Evolutionary conservation across 1,139 yeast genomes (phyloP).

Genomic region (Candida sp.): DNA sequence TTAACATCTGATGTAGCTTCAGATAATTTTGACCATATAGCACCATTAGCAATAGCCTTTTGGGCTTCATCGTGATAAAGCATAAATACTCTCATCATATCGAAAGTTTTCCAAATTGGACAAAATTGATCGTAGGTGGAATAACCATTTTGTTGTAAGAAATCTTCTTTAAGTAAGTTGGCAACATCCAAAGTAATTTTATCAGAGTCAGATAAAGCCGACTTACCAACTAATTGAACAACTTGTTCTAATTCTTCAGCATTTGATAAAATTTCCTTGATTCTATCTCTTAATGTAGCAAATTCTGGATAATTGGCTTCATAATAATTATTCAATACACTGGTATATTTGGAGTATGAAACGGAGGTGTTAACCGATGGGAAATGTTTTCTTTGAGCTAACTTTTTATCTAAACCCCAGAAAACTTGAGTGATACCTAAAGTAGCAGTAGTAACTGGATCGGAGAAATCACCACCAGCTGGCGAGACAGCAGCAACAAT

Average conservation of each 20-base stretch:
- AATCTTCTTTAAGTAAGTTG: conserved; percentile 89
- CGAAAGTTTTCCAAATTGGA: conserved; percentile 98
- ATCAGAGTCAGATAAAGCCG: conserved; percentile 94
- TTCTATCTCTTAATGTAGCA: conserved; percentile 84
- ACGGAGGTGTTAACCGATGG: conserved; percentile 96
- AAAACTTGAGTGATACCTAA: conserved; percentile 99
- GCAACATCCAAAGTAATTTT: conserved; percentile 96
- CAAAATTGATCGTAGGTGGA: conserved; percentile 98
- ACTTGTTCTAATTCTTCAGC: conserved; percentile 99
- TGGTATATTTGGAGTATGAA: conserved; percentile 95
- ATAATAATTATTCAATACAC: conserved; percentile 80
- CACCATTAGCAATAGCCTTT: conserved; percentile 92
- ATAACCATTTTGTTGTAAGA: conserved; percentile 98
- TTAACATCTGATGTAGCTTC: conserved; percentile 88
- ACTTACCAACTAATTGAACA: conserved; percentile 98
- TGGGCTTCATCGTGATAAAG: conserved; percentile 96
- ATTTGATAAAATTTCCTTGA: conserved; percentile 89
- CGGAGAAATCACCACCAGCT: conserved; percentile 99
- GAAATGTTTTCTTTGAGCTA: conserved; percentile 99
- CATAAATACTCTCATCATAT: conserved; percentile 95
- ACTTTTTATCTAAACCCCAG: conserved; percentile 99
- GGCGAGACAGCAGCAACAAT: conserved; percentile 99
- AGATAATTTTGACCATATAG: conserved; percentile 87
- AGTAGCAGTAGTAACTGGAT: conserved; percentile 98
- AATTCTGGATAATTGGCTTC: conserved; percentile 87